Conservation (phyloP, 2,329 filamentous ascomycete species). For the Ascochyta clinopodiicola region DNA sequence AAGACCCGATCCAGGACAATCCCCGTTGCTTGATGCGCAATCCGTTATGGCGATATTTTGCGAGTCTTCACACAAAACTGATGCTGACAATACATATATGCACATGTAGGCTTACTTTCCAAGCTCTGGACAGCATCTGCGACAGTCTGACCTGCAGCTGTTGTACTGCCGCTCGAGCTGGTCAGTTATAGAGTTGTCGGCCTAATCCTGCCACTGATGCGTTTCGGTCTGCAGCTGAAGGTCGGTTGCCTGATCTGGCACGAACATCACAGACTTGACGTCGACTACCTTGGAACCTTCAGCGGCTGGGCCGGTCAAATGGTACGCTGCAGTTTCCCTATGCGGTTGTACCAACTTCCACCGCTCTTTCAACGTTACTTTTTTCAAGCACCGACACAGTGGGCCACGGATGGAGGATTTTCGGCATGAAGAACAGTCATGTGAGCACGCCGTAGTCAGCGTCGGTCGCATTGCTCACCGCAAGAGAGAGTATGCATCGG, state of each 20-base stretch:
- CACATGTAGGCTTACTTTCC: neutral
- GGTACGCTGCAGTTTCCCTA: neutral
- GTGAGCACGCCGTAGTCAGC: constrained; percentile 29
- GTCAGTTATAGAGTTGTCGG: neutral
- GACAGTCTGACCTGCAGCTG: constrained; percentile 9
- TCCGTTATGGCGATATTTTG: neutral
- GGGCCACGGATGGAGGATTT: constrained; percentile 12
- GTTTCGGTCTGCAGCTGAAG: neutral
- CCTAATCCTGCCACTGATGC: neutral
- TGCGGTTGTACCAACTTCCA: constrained; percentile 16
- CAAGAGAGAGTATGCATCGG: constrained; percentile 22
- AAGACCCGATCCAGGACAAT: constrained; percentile 16
- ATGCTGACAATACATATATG: neutral
- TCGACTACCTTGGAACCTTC: neutral
- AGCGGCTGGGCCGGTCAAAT: constrained; percentile 12
- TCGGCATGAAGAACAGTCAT: constrained; percentile 25
- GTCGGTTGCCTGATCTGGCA: constrained; percentile 1
- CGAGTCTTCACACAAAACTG: neutral
- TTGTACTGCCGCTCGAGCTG: constrained; percentile 6
- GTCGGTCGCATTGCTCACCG: constrained; percentile 21
- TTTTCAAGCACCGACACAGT: constrained; percentile 1
- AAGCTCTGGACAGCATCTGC: neutral
- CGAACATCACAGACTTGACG: neutral
- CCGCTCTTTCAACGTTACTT: constrained; percentile 28
- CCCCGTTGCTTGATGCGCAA: constrained; percentile 11